phyloP scores from a whole-genome alignment of 805 yeast genomes.

The Hanseniaspora lachancei region DNA sequence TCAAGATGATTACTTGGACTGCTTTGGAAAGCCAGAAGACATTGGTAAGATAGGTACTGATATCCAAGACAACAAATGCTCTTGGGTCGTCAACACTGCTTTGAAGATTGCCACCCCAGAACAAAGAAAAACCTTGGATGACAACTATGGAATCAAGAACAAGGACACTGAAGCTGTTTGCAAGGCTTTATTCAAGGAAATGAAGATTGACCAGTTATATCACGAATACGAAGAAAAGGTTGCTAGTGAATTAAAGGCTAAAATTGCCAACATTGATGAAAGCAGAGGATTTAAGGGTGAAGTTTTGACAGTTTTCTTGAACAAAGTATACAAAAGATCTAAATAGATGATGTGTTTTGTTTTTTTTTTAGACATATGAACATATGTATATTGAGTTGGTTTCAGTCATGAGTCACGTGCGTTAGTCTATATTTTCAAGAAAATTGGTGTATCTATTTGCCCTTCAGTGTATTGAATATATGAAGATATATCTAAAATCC shows the following conservation, averaged over 20 bases:
- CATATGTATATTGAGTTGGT: background rate
- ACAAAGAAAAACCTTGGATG: slow-evolving; percentile 72
- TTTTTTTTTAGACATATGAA: background rate
- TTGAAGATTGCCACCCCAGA: slow-evolving; percentile 61
- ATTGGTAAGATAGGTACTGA: slow-evolving; percentile 98
- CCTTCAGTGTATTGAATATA: no score
- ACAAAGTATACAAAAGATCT: slow-evolving; percentile 85
- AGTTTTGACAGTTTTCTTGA: slow-evolving; percentile 72
- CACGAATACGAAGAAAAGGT: slow-evolving; percentile 69
- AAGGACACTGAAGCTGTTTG: slow-evolving; percentile 51
- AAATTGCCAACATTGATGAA: slow-evolving; percentile 71
- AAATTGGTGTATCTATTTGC: no score
- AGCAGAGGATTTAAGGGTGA: slow-evolving; percentile 82
- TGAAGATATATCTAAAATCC: no score
- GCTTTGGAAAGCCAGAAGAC: slow-evolving; percentile 93
- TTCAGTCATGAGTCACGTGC: background rate
- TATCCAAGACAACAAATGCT: slow-evolving; percentile 94
- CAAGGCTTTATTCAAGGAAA: slow-evolving; percentile 59
- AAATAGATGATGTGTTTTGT: slow-evolving; percentile 35
- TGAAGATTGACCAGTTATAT: slow-evolving; percentile 60
- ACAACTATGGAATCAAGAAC: slow-evolving; percentile 80
- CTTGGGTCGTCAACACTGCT: slow-evolving; percentile 94
- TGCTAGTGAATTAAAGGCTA: slow-evolving; percentile 47
- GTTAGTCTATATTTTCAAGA: no score
- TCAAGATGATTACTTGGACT: slow-evolving; percentile 93